phyloP scores from a whole-genome alignment of 345 rosid species.

The Pugionium dolabratum region DNA sequence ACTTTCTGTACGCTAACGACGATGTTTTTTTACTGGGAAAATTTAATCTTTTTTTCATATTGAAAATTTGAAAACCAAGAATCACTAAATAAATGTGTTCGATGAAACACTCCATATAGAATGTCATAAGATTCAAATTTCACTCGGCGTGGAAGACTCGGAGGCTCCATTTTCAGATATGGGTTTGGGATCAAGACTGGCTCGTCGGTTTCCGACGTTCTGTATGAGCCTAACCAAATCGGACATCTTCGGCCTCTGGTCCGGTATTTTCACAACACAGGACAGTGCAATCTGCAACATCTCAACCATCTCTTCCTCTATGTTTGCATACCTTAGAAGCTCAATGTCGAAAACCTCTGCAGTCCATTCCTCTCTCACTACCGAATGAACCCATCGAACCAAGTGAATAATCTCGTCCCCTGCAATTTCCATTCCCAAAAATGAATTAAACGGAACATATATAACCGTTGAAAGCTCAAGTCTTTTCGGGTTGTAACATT shows the following conservation, averaged over 20 bases:
- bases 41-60: slow-evolving; percentile 11
- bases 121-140: slow-evolving; percentile 33
- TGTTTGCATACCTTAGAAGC: slow-evolving; percentile 82
- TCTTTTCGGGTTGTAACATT: not conserved
- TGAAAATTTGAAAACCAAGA: not conserved
- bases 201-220: slow-evolving; percentile 48
- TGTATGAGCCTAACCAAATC: slow-evolving; percentile 80
- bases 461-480: not conserved
- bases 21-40: not conserved
- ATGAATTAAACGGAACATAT: slow-evolving; percentile 23
- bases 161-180: slow-evolving; percentile 51
- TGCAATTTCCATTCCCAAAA: slow-evolving; percentile 51
- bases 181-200: slow-evolving; percentile 40
- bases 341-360: slow-evolving; percentile 96
- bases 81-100: slow-evolving; percentile 29
- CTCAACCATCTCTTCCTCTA: slow-evolving; percentile 98
- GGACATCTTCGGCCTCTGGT: slow-evolving; percentile 82
- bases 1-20: no score
- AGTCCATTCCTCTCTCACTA: slow-evolving; percentile 97
- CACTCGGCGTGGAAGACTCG: slow-evolving; percentile 55
- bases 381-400: slow-evolving; percentile 98
- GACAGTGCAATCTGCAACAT: slow-evolving; percentile 97
- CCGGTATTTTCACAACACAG: slow-evolving; percentile 76
- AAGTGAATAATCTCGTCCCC: slow-evolving; percentile 89
- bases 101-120: slow-evolving; percentile 18